phyloP scores from a whole-genome alignment of 495 filamentous ascomycete genomes.

The Durotheca rogersii region DNA sequence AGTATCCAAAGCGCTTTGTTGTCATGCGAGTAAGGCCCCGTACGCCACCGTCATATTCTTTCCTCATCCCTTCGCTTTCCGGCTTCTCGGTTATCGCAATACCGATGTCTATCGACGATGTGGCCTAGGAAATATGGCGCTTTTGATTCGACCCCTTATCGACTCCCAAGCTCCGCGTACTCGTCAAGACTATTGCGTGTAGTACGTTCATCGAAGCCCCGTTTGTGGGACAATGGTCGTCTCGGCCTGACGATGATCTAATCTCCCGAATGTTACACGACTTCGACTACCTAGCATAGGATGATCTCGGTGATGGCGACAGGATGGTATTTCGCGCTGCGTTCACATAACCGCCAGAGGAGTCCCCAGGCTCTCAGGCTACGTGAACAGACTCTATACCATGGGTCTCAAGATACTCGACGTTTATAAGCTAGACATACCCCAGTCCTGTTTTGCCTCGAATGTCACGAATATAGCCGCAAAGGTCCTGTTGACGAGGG shows the following conservation, averaged over 20 bases:
- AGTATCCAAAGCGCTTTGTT: not conserved
- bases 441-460: too few relatives aligned
- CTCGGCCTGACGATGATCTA: too few relatives aligned
- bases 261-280: too few relatives aligned
- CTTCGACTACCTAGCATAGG: constrained; percentile 2
- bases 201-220: not conserved
- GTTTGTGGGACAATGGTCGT: too few relatives aligned
- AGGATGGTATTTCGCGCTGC: not conserved
- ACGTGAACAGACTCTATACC: too few relatives aligned
- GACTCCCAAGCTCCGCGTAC: not conserved
- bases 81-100: not conserved
- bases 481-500: too few relatives aligned
- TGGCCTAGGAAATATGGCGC: not conserved
- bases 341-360: too few relatives aligned
- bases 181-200: constrained; percentile 22
- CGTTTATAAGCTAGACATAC: too few relatives aligned
- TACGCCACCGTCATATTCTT: constrained; percentile 18
- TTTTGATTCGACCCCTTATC: constrained; percentile 14
- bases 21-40: constrained; percentile 4
- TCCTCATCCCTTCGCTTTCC: too few relatives aligned
- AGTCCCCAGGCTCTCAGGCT: too few relatives aligned
- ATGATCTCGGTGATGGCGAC: not conserved
- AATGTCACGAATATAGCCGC: too few relatives aligned
- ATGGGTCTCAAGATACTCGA: too few relatives aligned
- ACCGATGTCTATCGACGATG: not conserved